A percentile compares a stretch with the other conserved stretches of the same genome.
phyloP scores from a whole-genome alignment of 176 grass and related monocot species.

The Triticum monococcum region DNA sequence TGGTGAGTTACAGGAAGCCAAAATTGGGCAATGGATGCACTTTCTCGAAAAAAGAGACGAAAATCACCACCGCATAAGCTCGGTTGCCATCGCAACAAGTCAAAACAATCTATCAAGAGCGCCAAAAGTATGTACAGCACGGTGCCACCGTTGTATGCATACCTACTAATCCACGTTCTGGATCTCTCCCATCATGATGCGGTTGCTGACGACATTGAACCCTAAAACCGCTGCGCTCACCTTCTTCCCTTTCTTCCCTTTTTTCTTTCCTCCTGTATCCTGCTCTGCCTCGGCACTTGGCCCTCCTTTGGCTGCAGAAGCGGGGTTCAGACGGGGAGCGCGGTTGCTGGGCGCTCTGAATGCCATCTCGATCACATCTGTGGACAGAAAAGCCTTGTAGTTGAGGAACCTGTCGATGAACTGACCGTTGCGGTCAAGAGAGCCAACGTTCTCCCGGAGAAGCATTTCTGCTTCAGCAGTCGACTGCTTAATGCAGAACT shows the following conservation, averaged over 20 bases:
- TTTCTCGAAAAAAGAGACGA: constrained; percentile 22
- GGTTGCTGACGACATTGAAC: constrained; percentile 97
- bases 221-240: constrained; percentile 72
- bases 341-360: constrained; percentile 48
- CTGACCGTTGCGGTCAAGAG: constrained; percentile 63
- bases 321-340: constrained; percentile 8
- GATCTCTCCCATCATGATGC: constrained; percentile 99
- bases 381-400: constrained; percentile 84
- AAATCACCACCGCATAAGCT: constrained; percentile 32
- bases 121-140: constrained; percentile 66
- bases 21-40: constrained; percentile 25
- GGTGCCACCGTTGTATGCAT: background rate
- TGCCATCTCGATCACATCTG: constrained; percentile 75
- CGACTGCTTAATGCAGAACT: constrained; percentile 93
- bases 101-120: constrained; percentile 34
- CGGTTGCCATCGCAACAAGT: constrained; percentile 27
- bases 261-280: constrained; percentile 68
- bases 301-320: constrained; percentile 30
- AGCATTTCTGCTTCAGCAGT: constrained; percentile 64
- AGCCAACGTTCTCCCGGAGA: constrained; percentile 77
- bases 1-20: constrained; percentile 32
- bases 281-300: constrained; percentile 38
- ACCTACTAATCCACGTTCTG: constrained; percentile 67
- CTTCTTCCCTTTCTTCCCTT: constrained; percentile 97
- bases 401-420: constrained; percentile 96